Evolutionary conservation across 2,329 filamentous ascomycete genomes (phyloP), one percentile per base, ranked within the genome.

Genomic region (Pezicula neosporulosa): DNA sequence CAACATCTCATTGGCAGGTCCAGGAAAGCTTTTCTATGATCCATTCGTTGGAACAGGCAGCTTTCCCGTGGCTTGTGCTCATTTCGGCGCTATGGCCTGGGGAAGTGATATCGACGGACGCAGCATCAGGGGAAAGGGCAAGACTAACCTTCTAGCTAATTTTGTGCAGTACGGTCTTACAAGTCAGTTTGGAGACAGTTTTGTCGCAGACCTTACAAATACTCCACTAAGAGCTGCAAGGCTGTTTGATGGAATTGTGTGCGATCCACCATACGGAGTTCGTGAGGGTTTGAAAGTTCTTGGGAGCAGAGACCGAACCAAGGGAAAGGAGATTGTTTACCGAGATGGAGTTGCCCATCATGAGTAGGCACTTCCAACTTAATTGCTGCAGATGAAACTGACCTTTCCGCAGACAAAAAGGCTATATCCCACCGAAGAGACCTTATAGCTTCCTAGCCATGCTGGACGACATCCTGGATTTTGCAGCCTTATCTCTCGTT

Each of bases 21-120:
- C 91, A 0, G 93, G 90, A 0, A 95, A 89, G 65, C 67, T 97
- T 2, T 89, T 96, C 62, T 97, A 93, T 63, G 94, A 99, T 61
- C 94, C 94, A 0, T 99, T 99, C 65, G 91, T 94, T 53, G 94
- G 94, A 4, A 97, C 94, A 0, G 94, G 93, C 5, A 93, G 90
- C 49, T 97, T 99, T 64, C 88, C 90, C 1, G 76, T 99, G 21
- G 90, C 94, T 0, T 93, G 89, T 60, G 88, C 92, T 2, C 87
- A 96, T 69, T 97, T 96, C 63, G 94, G 94, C 1, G 90, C 92
- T 1, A 68, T 88, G 13, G 83, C 86, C 1, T 86, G 90, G 65
- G 94, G 94, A 5, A 93, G 89, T 61, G 94, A 99, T 69, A 96
- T 99, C 53, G 94, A 99, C 67, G 91, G 91, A 1, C 81, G 94